Evolutionary conservation across 305 asterid species (phyloP), one percentile per base, ranked within the genome.

Genomic region (Ruellia speciosa): DNA sequence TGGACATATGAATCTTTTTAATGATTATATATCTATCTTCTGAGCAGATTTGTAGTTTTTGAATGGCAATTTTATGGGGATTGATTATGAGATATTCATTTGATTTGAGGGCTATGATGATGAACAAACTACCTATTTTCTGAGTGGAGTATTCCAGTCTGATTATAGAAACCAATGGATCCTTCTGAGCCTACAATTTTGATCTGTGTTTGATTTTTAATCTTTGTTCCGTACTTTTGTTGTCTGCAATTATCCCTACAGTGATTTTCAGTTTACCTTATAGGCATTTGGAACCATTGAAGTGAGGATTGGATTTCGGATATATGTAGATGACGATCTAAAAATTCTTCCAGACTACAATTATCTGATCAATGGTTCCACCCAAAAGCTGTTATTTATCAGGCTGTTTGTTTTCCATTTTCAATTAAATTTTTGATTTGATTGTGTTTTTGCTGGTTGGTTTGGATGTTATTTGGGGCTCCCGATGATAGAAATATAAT

Each of bases 101-200:
- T 43, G 56, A 18, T 52, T 52, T 17, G 35, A 52, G 9, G 80
- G 92, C 95, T 60, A 34, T 89, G 97, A 90, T 85, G 96, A 12
- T 69, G 10, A 40, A 60, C 31, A 60, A 82, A 72, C 90, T 87
- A 84, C 90, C 94, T 87, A 90, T 85, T 87, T 90, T 78, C 65
- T 87, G 96, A 87, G 57, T 62, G 79, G 63, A 69, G 47, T 39
- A 20, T 41, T 34, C 63, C 75, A 56, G 74, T 69, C 62, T 89
- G 96, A 87, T 81, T 83, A 73, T 62, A 71, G 63, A 75, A 67
- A 78, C 96, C 97, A 90, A 87, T 87, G 96, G 97, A 90, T 87
- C 97, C 97, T 90, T 81, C 94, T 87, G 97, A 90, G 96, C 88
- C 61, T 63, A 0, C 2, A 0, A 12, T n/a, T 12, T 43, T 43